Conservation (phyloP, 1,284 basidiomycete genomes). For the Sporisorium exsertum region DNA sequence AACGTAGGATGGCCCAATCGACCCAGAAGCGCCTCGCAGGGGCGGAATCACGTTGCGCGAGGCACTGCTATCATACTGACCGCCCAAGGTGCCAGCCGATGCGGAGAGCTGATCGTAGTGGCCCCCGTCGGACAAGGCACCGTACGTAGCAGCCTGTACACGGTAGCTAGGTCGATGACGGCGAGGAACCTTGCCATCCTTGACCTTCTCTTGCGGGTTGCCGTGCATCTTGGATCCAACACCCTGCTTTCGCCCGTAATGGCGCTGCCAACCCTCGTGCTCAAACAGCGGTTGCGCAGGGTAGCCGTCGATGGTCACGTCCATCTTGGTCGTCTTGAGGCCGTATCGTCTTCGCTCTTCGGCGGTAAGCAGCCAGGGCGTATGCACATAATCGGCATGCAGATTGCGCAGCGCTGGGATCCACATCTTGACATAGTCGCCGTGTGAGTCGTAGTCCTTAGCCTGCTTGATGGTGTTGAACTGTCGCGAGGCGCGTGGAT, state of each 20-base stretch:
- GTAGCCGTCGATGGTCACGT: conserved; percentile 59
- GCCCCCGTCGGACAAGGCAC: conserved; percentile 30
- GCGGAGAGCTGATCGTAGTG: conserved; percentile 40
- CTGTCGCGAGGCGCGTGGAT: conserved; percentile 73
- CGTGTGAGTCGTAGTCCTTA: conserved; percentile 73
- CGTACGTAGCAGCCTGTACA: conserved; percentile 30
- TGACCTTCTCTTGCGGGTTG: conserved; percentile 65
- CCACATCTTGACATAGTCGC: conserved; percentile 73
- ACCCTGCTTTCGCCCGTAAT: conserved; percentile 61
- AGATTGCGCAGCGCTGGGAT: conserved; percentile 71
- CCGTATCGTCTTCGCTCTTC: conserved; percentile 59
- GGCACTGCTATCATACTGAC: conserved; percentile 4
- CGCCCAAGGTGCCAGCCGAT: conserved; percentile 23
- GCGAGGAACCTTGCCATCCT: conserved; percentile 57
- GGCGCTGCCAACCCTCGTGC: conserved; percentile 59
- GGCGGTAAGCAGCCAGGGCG: conserved; percentile 53
- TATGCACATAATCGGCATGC: conserved; percentile 66
- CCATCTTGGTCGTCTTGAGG: conserved; percentile 59
- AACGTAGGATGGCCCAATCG: conserved; percentile 31
- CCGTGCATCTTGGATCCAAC: conserved; percentile 63
- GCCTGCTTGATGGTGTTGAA: conserved; percentile 76
- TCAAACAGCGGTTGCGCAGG: conserved; percentile 57
- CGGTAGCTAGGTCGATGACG: conserved; percentile 48
- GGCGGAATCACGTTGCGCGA: conserved; percentile 46
- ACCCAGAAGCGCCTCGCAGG: conserved; percentile 36